Conservation (phyloP, 352 stramenopile genomes). For the Phytophthora boehmeriae region DNA sequence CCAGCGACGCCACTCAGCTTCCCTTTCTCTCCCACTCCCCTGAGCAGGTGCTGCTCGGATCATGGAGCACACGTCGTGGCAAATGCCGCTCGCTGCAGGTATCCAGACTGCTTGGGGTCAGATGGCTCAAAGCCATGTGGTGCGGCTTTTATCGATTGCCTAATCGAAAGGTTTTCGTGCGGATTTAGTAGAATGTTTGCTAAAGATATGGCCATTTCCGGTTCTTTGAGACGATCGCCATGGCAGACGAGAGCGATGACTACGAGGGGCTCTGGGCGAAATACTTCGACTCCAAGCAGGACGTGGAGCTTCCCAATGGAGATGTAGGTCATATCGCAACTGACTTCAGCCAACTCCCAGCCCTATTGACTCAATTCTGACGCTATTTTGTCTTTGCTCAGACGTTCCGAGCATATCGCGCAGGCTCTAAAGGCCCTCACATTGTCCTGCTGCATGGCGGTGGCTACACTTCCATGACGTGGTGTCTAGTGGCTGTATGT, state of each 20-base stretch:
- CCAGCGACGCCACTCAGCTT: neutral
- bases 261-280: constrained; percentile 59
- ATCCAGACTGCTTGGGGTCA: neutral
- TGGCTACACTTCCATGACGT: constrained; percentile 89
- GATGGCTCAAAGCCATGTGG: neutral
- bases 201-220: neutral
- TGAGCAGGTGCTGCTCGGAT: constrained; percentile 10
- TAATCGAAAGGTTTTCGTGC: neutral
- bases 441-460: constrained; percentile 86
- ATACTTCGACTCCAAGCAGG: constrained; percentile 80
- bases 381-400: constrained; percentile 25
- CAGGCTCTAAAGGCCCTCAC: constrained; percentile 67
- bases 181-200: neutral
- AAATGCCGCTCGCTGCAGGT: too few relatives aligned
- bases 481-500: constrained; percentile 74
- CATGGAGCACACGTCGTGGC: neutral
- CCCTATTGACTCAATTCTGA: neutral
- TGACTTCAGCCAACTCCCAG: neutral
- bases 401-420: constrained; percentile 83
- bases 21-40: constrained; percentile 18
- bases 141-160: neutral
- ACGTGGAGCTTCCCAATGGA: constrained; percentile 65
- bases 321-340: constrained; percentile 45
- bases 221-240: neutral
- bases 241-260: constrained; percentile 13